Base-by-base conservation (phyloP, 2,329 filamentous ascomycete genomes). In the Cordyceps militaris region DNA sequence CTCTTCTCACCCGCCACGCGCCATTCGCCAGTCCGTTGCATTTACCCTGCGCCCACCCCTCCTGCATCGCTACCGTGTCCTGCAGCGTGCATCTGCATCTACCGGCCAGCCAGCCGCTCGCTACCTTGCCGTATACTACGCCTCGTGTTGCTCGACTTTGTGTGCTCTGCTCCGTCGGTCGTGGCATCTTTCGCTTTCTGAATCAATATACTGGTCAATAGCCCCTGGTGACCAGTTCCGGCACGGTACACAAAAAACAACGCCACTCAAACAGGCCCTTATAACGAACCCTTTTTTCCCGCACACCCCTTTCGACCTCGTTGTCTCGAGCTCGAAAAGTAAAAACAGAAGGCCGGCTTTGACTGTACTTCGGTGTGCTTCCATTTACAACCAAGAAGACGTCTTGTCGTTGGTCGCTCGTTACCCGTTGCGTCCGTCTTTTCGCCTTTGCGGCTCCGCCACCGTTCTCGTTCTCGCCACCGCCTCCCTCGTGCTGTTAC, bases 391-490 rank as follows among this genome's bases (percentile, higher is more conserved):
- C 32, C 10, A 7, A 42, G n/a, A 14, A 26, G 46, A 13, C 13
- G 10, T 9, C 49, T 23, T 5, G 28, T 30, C 7, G 19, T 24
- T 48, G 30, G 24, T 30, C 24, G 44, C 40, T 23, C 53, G 23
- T 30, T 46, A 13, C 44, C 53, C 16, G 43, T 42, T 42, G 53
- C n/a, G 21, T 21, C 42, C 10, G 30, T 36, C 28, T 38, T 44
- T 26, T 34, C 50, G 38, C 38, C 24, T 55, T n/a, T 55, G 52
- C 53, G 43, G 43, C 53, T 56, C 43, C 32, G 53, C 53, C 43
- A n/a, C n/a, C n/a, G n/a, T 23, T 49, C 24, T 40, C 32, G 23
- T 13, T 56, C 53, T 56, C 53, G 53, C 53, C 53, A 56, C 53
- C 53, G 53, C 53, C 53, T 56, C 53, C 53, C 44, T 47, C 30